Evolutionary conservation across 495 filamentous ascomycete genomes (phyloP), one percentile per base, ranked within the genome.

Genomic region (Arthonia radiata): DNA sequence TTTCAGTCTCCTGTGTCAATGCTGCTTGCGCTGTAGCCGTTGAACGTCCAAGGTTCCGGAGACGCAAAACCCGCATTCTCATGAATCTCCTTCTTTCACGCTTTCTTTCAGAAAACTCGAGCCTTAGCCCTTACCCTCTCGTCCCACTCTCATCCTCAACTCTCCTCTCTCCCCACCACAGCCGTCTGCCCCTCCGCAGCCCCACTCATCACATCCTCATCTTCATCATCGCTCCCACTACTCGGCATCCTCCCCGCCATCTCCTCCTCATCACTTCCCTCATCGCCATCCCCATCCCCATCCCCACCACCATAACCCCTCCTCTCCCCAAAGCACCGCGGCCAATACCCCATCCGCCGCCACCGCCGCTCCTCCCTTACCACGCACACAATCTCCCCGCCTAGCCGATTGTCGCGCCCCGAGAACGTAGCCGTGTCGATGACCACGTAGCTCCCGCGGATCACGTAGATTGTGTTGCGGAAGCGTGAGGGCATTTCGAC

Each of bases 281-380:
- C 75, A 3, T 73, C 68, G 18, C 58, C 60, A 16, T 63, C 58
- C n/a, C n/a, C n/a, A 13, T 66, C 59, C 24, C 43, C 43, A 36
- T 64, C 62, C 16, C 52, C 44, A 15, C 59, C 52, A n/a, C n/a
- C n/a, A 32, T 7, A 7, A 22, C 19, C 11, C 19, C 11, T 22
- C 19, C 56, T 54, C 39, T 72, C 81, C 13, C 53, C 52, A 38
- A 91, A 91, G 41, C 83, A 61, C 43, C n/a, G n/a, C n/a, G n/a
- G n/a, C 86, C 86, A 94, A 41, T 80, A 97, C n/a, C 52, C 40
- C 50, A 71, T 64, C 50, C 83, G 89, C 33, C 82, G 66, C 86
- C 86, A 97, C 18, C 54, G 55, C 52, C 75, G 86, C 52, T 93
- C 86, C 41, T 91, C 75, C 25, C 74, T 53, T 21, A 97, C 80